Evolutionary conservation across 768 basidiomycete species (phyloP).

Genomic region (Boletellus emodensis): DNA sequence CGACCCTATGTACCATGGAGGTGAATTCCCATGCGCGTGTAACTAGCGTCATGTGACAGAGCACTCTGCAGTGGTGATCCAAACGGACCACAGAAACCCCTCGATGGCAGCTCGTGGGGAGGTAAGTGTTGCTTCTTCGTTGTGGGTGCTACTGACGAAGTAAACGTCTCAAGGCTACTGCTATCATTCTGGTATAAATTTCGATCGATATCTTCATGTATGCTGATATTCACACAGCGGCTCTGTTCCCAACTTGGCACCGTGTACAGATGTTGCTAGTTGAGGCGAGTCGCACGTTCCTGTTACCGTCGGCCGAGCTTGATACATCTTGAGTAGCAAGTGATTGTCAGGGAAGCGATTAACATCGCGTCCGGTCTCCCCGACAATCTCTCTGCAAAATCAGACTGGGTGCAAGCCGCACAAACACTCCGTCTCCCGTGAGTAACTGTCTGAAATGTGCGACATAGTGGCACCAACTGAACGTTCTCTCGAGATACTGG

Average conservation of each 20-base stretch:
- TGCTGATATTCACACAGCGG: slow-evolving; percentile 11
- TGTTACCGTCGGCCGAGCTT: not conserved
- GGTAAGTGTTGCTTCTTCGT: not conserved
- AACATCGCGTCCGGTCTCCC: slow-evolving; percentile 7
- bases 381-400: not conserved
- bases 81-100: slow-evolving; percentile 4
- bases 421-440: slow-evolving; percentile 15
- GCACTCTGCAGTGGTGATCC: slow-evolving; percentile 17
- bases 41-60: not conserved
- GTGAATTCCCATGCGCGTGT: slow-evolving; percentile 5
- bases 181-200: slow-evolving; percentile 13
- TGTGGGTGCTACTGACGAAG: not conserved
- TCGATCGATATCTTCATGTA: not conserved
- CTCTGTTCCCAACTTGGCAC: slow-evolving; percentile 22
- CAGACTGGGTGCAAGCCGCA: slow-evolving; percentile 13
- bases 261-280: slow-evolving; percentile 11
- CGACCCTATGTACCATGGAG: slow-evolving; percentile 7
- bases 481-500: slow-evolving; percentile 11
- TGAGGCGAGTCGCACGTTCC: slow-evolving; percentile 4
- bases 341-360: slow-evolving; percentile 13
- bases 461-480: not conserved
- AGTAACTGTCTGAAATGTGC: not conserved
- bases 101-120: slow-evolving; percentile 2
- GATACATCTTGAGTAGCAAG: slow-evolving; percentile 8
- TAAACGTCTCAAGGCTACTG: slow-evolving; percentile 13